Evolutionary conservation across 2,329 filamentous ascomycete genomes (phyloP).

Genomic region (Chalara sp.): DNA sequence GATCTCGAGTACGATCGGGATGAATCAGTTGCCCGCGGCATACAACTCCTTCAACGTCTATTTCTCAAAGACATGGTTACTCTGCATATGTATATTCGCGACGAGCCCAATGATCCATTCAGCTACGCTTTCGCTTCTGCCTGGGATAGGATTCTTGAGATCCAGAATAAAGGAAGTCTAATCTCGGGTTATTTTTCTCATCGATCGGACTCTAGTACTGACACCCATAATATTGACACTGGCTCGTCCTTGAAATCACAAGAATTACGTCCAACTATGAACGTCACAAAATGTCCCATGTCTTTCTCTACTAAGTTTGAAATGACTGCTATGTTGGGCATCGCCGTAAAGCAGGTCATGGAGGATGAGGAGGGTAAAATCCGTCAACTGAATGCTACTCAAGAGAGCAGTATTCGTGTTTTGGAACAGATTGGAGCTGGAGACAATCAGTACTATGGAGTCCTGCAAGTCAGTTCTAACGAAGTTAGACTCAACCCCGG

Average conservation of each 20-base stretch:
- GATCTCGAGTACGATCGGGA: not conserved
- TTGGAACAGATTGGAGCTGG: not conserved
- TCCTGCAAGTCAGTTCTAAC: not conserved
- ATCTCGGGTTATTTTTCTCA: not conserved
- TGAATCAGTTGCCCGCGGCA: not conserved
- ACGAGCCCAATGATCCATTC: not conserved
- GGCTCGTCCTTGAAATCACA: not conserved
- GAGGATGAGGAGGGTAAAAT: not conserved
- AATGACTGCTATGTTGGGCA: not conserved
- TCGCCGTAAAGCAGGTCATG: not conserved
- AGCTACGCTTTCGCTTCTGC: not conserved
- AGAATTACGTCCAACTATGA: not conserved
- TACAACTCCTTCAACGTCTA: not conserved
- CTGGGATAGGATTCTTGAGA: not conserved
- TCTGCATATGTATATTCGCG: not conserved
- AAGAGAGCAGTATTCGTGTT: not conserved
- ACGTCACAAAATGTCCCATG: slow-evolving; percentile 2
- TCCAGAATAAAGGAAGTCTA: not conserved
- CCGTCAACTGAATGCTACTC: not conserved
- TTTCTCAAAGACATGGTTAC: not conserved
- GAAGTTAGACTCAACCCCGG: not conserved
- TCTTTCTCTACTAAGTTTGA: not conserved
- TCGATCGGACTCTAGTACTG: not conserved
- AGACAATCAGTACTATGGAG: not conserved
- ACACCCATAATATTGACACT: not conserved